Evolutionary conservation across 805 yeast genomes (phyloP), one percentile per base, ranked within the genome.

Genomic region (Kazachstania psychrophila): DNA sequence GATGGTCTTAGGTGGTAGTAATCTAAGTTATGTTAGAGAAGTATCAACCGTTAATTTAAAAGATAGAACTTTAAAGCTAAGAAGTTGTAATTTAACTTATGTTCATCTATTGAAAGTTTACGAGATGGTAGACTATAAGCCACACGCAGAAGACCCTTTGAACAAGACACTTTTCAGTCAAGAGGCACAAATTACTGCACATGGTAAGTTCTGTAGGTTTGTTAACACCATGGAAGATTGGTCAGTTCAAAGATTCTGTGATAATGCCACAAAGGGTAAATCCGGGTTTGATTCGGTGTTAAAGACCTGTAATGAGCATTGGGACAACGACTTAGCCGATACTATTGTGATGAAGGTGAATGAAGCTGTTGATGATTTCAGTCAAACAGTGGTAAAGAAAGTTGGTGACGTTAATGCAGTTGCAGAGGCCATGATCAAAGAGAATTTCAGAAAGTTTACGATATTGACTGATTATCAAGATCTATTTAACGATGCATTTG

Each of bases 221-320:
- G 81, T 94, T 56, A 82, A 77, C 53, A 79, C 82, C 58, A 67
- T 89, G 43, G 98, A 89, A 59, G 94, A 86, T 34, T 89, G 96
- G 95, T 75, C 88, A 0, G 80, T 85, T 5, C 84, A 83, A 52
- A 68, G 96, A 56, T 92, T 89, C 60, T 75, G 78, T 31, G 92
- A 84, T 56, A 89, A 89, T 58, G 96, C 97, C 12, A 62, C 61
- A 37, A 73, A 73, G 48, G 98, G 98, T 22, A 80, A 77, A 47
- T 47, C 61, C 22, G 98, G 96, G 0, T 88, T 89, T 48, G 97
- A 92, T 44, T 58, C 73, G 2, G 96, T 92, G 2, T 65, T 89
- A 38, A 56, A 72, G 39, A 54, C 67, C 9, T 61, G 68, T 27
- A 64, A 65, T 33, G 52, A 56, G 33, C 49, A 45, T 23, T 54